Conservation (phyloP, 208 protist genomes). For the Entamoeba invadens region DNA sequence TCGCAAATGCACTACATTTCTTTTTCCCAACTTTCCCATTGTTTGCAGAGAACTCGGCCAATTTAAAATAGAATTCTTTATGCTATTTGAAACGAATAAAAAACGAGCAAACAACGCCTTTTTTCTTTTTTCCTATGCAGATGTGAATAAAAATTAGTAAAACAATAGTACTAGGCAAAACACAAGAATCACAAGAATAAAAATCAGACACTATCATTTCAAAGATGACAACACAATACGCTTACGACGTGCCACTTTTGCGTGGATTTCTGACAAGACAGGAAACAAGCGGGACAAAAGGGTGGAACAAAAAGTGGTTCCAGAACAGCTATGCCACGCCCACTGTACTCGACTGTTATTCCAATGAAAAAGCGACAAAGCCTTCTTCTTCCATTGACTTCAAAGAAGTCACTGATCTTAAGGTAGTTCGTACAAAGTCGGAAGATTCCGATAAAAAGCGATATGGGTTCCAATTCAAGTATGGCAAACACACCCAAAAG, state of each 20-base stretch:
- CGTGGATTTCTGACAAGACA: neutral
- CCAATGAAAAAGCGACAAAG: neutral
- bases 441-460: neutral
- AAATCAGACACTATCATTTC: neutral
- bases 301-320: neutral
- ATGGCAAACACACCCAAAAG: neutral
- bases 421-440: neutral
- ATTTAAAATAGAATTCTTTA: too few species aligned
- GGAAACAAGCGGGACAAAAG: neutral
- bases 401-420: neutral
- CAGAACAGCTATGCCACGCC: neutral
- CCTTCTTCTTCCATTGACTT: neutral
- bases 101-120: too few species aligned
- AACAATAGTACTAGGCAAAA: neutral
- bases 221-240: neutral
- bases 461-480: neutral
- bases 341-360: neutral
- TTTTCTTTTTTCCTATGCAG: too few species aligned
- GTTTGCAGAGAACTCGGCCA: neutral
- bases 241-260: neutral
- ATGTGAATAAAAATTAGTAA: neutral
- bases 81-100: too few species aligned
- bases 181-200: neutral
- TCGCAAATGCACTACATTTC: neutral
- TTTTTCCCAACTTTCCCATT: neutral